Base-by-base conservation (phyloP, 805 yeast genomes). In the Candida arabinofermentans region DNA sequence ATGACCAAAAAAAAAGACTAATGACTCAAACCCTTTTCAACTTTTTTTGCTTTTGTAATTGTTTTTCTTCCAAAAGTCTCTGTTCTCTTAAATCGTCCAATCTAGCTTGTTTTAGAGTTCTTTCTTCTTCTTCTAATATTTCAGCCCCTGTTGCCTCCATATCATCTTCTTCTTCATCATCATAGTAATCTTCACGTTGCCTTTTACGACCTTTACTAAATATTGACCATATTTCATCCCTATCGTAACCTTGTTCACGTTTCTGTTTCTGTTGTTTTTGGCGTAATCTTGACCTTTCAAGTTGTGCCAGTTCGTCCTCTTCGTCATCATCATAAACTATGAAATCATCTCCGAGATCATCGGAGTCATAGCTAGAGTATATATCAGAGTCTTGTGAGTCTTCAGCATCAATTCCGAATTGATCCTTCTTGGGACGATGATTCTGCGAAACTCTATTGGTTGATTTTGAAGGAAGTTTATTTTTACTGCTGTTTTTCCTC, bases 111-210 rank as follows among this genome's bases (percentile, higher is more conserved):
- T 72, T 72, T 27, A 79, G 69, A 10, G 96, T 83, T 26, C 75
- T 56, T 46, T 69, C 75, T 62, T 91, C 99, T 55, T 91, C 99
- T 42, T 78, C 86, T 32, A 88, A 66, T 19, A 93, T 79, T 48
- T 91, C 97, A 22, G 81, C 81, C 22, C 96, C 97, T 1, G 93
- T 83, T 3, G 96, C 96, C 58, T 91, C 98, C 97, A 93, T 91
- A 54, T 86, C 88, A 24, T 74, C 75, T 7, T 75, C 72, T 41
- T 71, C 75, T 41, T 75, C 79, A 39, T 71, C 67, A 27, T 64
- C 62, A 22, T 67, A 58, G 46, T 69, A 72, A 41, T 70, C 62
- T 24, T 62, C 61, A 26, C 26, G 37, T 6, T 29, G 21, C 3
- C 32, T 17, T 16, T 23, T 24, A 18, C 41, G 36, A 34, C 89